Evolutionary conservation across 192 early-diverging fungal species (phyloP).

Genomic region (Endogone sp.): DNA sequence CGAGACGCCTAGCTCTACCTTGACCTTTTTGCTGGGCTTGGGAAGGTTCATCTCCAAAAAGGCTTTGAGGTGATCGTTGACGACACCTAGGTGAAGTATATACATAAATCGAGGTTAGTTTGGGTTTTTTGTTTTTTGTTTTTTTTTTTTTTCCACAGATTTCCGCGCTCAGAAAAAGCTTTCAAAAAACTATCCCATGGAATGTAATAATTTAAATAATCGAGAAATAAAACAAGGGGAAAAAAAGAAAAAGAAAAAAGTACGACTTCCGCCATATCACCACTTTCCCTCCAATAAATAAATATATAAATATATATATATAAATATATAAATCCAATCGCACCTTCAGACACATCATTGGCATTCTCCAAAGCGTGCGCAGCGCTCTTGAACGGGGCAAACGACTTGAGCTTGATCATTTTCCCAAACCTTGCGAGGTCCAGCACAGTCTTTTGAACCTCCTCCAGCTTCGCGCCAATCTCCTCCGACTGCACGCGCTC

Average conservation of each 20-base stretch:
- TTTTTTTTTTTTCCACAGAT: constrained; percentile 11
- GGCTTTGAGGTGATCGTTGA: constrained; percentile 81
- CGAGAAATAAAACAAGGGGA: no score
- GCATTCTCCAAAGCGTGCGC: constrained; percentile 97
- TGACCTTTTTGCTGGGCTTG: constrained; percentile 69
- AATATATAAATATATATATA: not conserved
- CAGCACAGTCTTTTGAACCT: constrained; percentile 75
- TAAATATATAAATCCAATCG: not conserved
- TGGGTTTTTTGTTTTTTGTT: no score
- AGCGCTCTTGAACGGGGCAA: constrained; percentile 94
- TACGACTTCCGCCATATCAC: not conserved
- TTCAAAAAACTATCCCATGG: no score
- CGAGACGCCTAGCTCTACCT: constrained; percentile 78
- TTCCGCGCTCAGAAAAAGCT: no score
- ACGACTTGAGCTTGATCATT: constrained; percentile 90
- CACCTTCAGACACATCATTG: constrained; percentile 98
- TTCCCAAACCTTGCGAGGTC: constrained; percentile 92
- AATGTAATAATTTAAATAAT: no score
- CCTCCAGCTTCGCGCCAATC: constrained; percentile 89
- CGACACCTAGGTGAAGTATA: constrained; percentile 57
- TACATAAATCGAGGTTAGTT: not conserved
- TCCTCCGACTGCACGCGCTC: constrained; percentile 92
- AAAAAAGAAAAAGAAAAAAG: no score
- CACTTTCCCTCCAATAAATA: not conserved
- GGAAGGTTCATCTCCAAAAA: constrained; percentile 96